Percentiles rank a stretch among this genome's conserved stretches.
Conservation (phyloP, 192 early-diverging fungal genomes). For the Pilaira anomala region DNA sequence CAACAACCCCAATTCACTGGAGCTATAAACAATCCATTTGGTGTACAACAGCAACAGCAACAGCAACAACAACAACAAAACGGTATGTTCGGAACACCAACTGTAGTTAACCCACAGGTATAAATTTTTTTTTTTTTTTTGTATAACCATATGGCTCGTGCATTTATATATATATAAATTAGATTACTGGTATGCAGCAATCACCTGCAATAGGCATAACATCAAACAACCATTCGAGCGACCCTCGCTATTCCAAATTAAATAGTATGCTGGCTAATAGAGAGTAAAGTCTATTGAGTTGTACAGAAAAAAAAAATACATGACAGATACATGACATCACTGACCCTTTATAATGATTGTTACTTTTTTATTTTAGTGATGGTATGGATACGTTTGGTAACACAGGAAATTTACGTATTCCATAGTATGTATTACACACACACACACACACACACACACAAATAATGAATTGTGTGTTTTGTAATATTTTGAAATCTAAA, state of each 20-base stretch:
- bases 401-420: conserved; percentile 48
- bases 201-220: not conserved
- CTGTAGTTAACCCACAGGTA: conserved; percentile 11
- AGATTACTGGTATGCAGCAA: not conserved
- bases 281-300: conserved; percentile 8
- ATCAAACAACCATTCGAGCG: not conserved
- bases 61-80: not conserved
- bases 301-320: not conserved
- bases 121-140: not conserved
- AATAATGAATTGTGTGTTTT: not conserved
- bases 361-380: conserved; percentile 27
- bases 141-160: conserved; percentile 6
- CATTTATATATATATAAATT: not conserved
- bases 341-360: not conserved
- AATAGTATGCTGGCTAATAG: conserved; percentile 21
- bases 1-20: not conserved
- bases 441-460: no score
- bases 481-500: not conserved
- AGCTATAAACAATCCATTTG: not conserved
- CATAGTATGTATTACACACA: conserved; percentile 33
- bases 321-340: not conserved
- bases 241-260: conserved; percentile 23
- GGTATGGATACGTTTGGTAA: conserved; percentile 57
- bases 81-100: conserved; percentile 7
- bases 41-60: not conserved